A percentile compares a stretch with the other conserved stretches of the same genome.
These are phyloP conservation scores for Rhododendron mucronatum DNA, from an alignment of 148 eudicot genomes.

Conservation along the genomic window DNA sequence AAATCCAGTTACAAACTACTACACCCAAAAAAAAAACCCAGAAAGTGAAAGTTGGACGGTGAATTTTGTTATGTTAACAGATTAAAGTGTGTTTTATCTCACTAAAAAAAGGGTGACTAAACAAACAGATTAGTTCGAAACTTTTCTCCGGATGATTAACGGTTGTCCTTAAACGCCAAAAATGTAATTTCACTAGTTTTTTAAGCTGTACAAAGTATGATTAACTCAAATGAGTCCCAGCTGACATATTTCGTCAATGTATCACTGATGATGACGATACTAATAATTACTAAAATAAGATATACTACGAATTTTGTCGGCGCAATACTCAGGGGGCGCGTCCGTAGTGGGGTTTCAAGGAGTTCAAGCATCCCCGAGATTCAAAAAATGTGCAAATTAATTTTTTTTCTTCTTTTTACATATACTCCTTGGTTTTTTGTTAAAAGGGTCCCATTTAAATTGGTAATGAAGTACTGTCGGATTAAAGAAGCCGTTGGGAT, in stretches of 20 bases:
- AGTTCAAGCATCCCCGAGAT: no score
- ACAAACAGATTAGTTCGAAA: no score
- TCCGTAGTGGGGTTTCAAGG: neutral
- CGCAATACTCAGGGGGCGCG: neutral
- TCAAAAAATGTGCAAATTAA: no score
- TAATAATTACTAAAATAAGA: neutral
- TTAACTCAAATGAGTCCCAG: neutral
- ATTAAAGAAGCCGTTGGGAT: neutral
- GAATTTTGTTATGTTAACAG: neutral
- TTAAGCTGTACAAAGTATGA: neutral
- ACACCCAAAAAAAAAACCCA: no score
- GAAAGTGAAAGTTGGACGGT: neutral
- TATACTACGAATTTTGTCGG: neutral
- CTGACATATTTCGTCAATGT: no score
- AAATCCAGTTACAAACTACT: constrained; percentile 7
- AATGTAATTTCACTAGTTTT: no score
- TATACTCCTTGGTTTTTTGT: neutral
- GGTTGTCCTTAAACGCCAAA: no score
- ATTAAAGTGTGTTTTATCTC: neutral
- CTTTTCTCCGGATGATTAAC: no score
- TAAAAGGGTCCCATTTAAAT: neutral
- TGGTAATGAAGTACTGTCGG: neutral
- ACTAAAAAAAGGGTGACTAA: neutral
- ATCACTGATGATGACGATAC: no score
- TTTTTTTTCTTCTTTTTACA: neutral